Conservation (phyloP, 495 filamentous ascomycete genomes). For the Achaetomiella virescens region DNA sequence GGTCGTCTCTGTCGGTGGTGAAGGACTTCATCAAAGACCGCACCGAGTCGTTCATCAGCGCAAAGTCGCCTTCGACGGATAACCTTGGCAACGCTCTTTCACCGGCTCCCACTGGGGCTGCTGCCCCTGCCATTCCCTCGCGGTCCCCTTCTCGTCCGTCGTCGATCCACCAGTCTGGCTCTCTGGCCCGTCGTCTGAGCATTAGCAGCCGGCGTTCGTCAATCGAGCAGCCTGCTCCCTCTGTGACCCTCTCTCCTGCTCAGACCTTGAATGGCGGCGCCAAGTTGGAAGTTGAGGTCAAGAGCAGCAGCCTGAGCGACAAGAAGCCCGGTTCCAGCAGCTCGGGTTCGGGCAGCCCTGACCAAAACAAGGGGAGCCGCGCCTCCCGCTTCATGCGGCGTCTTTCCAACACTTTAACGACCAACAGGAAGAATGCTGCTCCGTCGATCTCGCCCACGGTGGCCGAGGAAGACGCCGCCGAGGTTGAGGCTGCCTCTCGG, state of each 20-base stretch:
- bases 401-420: constrained; percentile 63
- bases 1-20: constrained; percentile 47
- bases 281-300: constrained; percentile 28
- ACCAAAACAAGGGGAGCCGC: constrained; percentile 51
- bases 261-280: constrained; percentile 28
- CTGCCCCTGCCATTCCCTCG: constrained; percentile 23
- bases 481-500: constrained; percentile 38
- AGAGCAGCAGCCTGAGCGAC: constrained; percentile 7
- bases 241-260: constrained; percentile 24
- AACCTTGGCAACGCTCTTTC: constrained; percentile 28
- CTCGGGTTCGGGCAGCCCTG: constrained; percentile 20
- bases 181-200: constrained; percentile 36
- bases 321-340: constrained; percentile 17
- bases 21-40: constrained; percentile 50
- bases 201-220: constrained; percentile 43
- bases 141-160: constrained; percentile 41
- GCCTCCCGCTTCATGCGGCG: constrained; percentile 74
- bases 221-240: constrained; percentile 21
- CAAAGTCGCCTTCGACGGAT: constrained; percentile 36
- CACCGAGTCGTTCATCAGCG: constrained; percentile 33
- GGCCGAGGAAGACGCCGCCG: constrained; percentile 53
- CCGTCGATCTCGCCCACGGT: constrained; percentile 53
- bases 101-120: constrained; percentile 15
- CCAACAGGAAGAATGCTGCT: constrained; percentile 51
- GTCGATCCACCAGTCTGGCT: constrained; percentile 30